phyloP scores from a whole-genome alignment of 345 rosid species.

The Citrus cavaleriei region DNA sequence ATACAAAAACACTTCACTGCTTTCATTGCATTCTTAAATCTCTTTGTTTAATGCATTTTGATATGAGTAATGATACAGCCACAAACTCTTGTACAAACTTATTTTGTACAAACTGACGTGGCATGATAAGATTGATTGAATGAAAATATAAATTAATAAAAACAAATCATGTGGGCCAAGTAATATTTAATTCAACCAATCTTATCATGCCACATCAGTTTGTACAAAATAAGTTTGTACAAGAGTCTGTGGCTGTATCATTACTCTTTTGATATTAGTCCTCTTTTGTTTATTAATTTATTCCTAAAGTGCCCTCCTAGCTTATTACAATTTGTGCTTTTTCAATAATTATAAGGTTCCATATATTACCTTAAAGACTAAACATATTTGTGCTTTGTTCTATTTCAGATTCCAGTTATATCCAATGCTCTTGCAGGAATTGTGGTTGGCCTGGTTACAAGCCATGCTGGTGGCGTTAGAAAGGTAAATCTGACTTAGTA shows the following conservation, averaged over 20 bases:
- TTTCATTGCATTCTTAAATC: not conserved
- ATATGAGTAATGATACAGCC: no score
- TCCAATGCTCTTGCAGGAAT: conserved; percentile 90
- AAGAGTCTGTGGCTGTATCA: no score
- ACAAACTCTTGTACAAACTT: no score
- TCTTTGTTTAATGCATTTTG: not conserved
- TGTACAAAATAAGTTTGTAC: no score
- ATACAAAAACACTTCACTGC: not conserved
- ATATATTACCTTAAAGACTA: not conserved
- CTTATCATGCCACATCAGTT: no score
- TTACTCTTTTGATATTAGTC: no score
- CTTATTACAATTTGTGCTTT: not conserved
- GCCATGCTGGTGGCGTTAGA: conserved; percentile 94
- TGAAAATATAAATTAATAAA: no score
- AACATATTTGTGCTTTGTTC: not conserved
- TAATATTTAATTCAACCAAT: no score
- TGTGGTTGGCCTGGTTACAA: conserved; percentile 93
- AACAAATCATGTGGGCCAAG: no score
- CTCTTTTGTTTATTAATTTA: not conserved
- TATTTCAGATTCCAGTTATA: conserved; percentile 70
- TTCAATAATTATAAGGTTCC: not conserved
- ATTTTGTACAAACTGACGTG: no score
- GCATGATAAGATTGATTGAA: no score
- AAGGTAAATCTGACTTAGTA: conserved; percentile 50
- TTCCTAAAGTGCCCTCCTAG: not conserved